Conservation (phyloP, 2,329 filamentous ascomycete genomes). For the Ophiostoma montium region DNA sequence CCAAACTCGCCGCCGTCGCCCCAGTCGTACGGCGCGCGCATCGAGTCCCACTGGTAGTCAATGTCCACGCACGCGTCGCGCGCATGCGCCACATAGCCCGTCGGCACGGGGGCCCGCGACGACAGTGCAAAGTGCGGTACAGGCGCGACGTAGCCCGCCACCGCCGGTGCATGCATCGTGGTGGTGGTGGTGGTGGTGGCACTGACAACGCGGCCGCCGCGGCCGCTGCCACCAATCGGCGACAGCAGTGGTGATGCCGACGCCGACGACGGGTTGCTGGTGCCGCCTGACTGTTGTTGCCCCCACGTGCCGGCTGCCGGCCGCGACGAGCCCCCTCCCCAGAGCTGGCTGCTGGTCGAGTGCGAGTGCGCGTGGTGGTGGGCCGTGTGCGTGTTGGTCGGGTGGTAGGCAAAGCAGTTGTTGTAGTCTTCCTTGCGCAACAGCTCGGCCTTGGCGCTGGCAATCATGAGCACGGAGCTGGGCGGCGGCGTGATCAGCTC, state of each 20-base stretch:
- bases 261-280: neutral
- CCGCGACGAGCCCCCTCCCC: constrained; percentile 20
- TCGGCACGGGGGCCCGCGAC: constrained; percentile 64
- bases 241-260: neutral
- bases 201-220: constrained; percentile 9
- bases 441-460: constrained; percentile 75
- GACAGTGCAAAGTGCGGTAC: constrained; percentile 74
- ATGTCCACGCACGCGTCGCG: constrained; percentile 71
- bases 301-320: neutral
- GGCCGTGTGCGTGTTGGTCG: constrained; percentile 1
- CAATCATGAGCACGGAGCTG: constrained; percentile 72
- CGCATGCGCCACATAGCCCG: constrained; percentile 80
- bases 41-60: constrained; percentile 96
- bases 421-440: constrained; percentile 59
- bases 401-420: constrained; percentile 26
- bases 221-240: constrained; percentile 13
- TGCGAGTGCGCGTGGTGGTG: constrained; percentile 13
- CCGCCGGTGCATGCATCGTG: constrained; percentile 12
- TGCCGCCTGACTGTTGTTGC: neutral
- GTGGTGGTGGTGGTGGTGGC: neutral
- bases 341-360: constrained; percentile 23
- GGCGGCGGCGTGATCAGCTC: constrained; percentile 85
- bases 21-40: constrained; percentile 63
- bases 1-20: constrained; percentile 77
- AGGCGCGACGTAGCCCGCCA: constrained; percentile 53